Evolutionary conservation across 2,329 filamentous ascomycete genomes (phyloP).

Genomic region (Rhinocladiella similis): DNA sequence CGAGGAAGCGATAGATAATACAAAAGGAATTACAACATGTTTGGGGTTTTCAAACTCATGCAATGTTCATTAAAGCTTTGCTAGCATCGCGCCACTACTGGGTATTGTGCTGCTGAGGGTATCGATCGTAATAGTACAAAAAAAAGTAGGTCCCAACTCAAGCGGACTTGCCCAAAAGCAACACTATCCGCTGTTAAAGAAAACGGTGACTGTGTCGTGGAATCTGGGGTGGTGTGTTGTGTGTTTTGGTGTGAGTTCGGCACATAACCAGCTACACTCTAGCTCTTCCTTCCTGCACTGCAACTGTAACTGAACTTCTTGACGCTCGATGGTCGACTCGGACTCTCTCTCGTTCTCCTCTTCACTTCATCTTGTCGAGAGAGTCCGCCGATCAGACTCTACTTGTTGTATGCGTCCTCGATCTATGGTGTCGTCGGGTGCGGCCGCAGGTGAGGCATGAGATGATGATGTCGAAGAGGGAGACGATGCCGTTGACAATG

Average conservation of each 20-base stretch:
- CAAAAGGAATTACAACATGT: background rate
- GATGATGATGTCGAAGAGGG: constrained; percentile 66
- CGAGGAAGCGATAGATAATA: no score
- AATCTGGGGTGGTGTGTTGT: background rate
- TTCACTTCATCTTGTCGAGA: background rate
- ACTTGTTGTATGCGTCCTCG: constrained; percentile 25
- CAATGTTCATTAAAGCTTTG: constrained; percentile 1
- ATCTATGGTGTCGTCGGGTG: constrained; percentile 33
- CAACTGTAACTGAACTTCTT: background rate
- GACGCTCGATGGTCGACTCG: background rate
- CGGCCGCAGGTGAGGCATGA: constrained; percentile 58
- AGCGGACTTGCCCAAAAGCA: background rate
- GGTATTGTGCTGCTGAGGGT: background rate
- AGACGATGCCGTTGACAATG: constrained; percentile 67
- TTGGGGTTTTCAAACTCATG: background rate
- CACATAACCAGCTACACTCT: no score
- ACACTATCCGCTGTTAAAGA: background rate
- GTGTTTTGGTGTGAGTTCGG: background rate
- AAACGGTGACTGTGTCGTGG: background rate
- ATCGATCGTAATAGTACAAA: constrained; percentile 2
- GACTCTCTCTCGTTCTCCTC: background rate
- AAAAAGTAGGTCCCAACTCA: background rate
- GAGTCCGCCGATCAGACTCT: constrained; percentile 14
- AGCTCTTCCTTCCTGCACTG: background rate
- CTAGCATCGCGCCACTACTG: background rate